These are phyloP conservation scores for Esteya vermicola DNA, from an alignment of 2,329 filamentous ascomycete species.

Conservation along the genomic window DNA sequence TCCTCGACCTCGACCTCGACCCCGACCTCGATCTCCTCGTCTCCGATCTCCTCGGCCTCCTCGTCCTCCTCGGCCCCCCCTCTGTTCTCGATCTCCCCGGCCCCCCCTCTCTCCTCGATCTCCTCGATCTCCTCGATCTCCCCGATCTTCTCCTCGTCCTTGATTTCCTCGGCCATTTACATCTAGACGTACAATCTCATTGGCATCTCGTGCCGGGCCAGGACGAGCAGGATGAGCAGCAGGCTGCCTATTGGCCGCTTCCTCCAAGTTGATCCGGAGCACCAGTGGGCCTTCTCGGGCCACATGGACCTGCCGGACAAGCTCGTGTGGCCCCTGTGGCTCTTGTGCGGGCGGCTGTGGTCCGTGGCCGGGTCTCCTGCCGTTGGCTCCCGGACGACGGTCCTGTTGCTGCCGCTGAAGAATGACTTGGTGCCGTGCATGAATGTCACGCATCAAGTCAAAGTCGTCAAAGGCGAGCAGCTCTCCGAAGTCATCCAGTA, in stretches of 20 bases:
- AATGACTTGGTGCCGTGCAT: too few species aligned
- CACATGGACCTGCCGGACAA: slow-evolving; percentile 25
- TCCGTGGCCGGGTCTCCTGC: background rate
- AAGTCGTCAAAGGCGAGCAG: too few species aligned
- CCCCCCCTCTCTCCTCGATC: too few species aligned
- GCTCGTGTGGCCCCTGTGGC: slow-evolving; percentile 18
- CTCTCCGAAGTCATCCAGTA: too few species aligned
- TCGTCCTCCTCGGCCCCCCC: slow-evolving; percentile 1
- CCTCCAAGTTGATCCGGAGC: slow-evolving; percentile 32
- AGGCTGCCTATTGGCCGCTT: background rate
- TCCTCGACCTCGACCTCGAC: background rate
- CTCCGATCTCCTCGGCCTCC: background rate
- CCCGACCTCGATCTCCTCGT: background rate
- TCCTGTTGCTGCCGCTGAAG: too few species aligned
- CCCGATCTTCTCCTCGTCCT: slow-evolving; percentile 1
- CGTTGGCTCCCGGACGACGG: too few species aligned
- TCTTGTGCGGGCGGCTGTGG: slow-evolving; percentile 10
- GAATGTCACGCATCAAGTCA: too few species aligned
- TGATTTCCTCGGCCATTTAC: background rate
- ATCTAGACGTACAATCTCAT: background rate
- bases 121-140: background rate
- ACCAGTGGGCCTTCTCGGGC: slow-evolving; percentile 43
- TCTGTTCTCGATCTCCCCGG: background rate
- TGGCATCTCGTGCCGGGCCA: background rate
- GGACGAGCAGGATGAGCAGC: background rate